Conservation (phyloP, 208 protist species). For the Crithidia acanthocephali region DNA sequence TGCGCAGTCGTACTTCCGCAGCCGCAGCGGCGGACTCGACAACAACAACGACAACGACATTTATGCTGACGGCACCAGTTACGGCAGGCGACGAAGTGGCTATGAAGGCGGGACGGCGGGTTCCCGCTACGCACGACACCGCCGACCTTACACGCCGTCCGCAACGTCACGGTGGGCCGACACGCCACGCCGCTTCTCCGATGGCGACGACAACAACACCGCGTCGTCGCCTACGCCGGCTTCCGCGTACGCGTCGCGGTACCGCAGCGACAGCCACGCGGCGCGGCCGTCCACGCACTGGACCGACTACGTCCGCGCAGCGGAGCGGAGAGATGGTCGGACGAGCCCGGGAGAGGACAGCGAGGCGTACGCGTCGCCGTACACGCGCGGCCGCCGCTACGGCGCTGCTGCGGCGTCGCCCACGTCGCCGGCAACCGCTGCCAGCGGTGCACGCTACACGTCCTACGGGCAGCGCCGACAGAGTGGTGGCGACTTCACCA, state of each 20-base stretch:
- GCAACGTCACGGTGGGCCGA: conserved; percentile 7
- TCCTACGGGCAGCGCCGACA: conserved; percentile 6
- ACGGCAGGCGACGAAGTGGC: too few relatives aligned
- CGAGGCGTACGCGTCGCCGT: not conserved
- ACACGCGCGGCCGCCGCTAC: not conserved
- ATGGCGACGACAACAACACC: not conserved
- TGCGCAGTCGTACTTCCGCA: conserved; percentile 7
- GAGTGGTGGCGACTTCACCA: not conserved
- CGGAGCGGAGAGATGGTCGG: conserved; percentile 18
- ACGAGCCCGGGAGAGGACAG: not conserved
- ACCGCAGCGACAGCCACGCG: conserved; percentile 13
- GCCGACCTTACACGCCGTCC: not conserved
- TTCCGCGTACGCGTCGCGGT: not conserved
- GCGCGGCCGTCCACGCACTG: conserved; percentile 41
- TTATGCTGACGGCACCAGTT: too few relatives aligned
- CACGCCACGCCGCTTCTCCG: not conserved
- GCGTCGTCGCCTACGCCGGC: not conserved
- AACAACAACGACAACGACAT: not conserved
- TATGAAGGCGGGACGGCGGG: too few relatives aligned
- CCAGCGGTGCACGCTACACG: too few relatives aligned
- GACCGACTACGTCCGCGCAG: conserved; percentile 44
- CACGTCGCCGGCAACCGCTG: not conserved
- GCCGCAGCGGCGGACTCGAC: conserved; percentile 11
- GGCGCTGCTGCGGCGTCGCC: too few relatives aligned
- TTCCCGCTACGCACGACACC: not conserved